These are phyloP conservation scores for Mallotus repandus DNA, from an alignment of 441 rosid species.

Conservation along the genomic window DNA sequence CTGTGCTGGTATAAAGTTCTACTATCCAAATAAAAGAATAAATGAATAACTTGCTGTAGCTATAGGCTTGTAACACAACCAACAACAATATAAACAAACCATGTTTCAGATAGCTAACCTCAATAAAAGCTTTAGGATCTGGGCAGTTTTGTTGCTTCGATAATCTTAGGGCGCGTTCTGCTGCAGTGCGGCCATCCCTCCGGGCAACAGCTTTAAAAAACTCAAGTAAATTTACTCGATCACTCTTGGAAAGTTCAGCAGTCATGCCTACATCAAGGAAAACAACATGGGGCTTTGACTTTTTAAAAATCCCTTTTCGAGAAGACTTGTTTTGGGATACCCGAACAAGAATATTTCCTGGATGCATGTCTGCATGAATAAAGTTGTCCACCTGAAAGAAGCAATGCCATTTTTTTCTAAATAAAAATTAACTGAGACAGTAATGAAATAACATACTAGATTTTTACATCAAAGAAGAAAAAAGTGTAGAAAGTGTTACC, in stretches of 20 bases:
- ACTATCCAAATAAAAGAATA: not conserved
- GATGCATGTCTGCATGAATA: constrained; percentile 99
- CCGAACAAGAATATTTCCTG: constrained; percentile 97
- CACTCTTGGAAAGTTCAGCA: constrained; percentile 92
- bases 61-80: not conserved
- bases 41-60: not conserved
- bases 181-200: constrained; percentile 96
- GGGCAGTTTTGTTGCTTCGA: constrained; percentile 95
- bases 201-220: constrained; percentile 94
- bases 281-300: constrained; percentile 85
- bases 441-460: not conserved
- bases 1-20: not conserved
- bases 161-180: constrained; percentile 68
- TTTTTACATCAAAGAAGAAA: not conserved
- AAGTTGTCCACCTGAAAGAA: constrained; percentile 94
- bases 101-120: constrained; percentile 41
- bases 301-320: constrained; percentile 62
- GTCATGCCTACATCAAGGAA: constrained; percentile 99
- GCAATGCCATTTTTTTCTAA: constrained; percentile 15
- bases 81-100: not conserved
- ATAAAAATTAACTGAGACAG: not conserved
- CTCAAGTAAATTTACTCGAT: constrained; percentile 74
- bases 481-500: constrained; percentile 39
- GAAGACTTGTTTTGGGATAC: constrained; percentile 59
- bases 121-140: constrained; percentile 83